Percentiles rank a stretch among this genome's conserved stretches.
These are phyloP conservation scores for Fusarium sp. DNA, from an alignment of 2,329 filamentous ascomycete species.

Conservation along the genomic window DNA sequence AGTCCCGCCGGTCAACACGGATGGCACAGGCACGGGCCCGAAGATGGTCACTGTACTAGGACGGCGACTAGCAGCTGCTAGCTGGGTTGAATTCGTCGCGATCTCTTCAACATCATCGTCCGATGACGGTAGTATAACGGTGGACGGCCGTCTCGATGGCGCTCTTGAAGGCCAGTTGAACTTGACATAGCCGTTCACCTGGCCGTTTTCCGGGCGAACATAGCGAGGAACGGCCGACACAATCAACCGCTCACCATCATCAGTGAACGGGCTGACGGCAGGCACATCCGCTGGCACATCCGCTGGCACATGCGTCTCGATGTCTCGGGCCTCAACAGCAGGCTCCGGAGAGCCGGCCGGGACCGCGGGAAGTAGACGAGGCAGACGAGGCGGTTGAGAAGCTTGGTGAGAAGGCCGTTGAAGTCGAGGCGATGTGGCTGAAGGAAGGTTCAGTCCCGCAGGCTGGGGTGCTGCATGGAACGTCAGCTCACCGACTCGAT, in stretches of 20 bases:
- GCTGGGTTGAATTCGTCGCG: constrained; percentile 16
- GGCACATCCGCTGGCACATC: constrained; percentile 10
- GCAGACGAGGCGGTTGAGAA: constrained; percentile 19
- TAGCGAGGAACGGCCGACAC: constrained; percentile 38
- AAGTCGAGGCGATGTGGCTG: constrained; percentile 25
- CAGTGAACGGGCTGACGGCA: constrained; percentile 47
- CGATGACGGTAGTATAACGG: constrained; percentile 8
- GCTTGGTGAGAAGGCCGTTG: constrained; percentile 21
- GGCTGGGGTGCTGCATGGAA: constrained; percentile 40
- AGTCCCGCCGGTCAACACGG: not conserved
- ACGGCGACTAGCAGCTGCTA: constrained; percentile 8
- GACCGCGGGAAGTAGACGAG: constrained; percentile 31
- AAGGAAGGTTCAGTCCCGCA: constrained; percentile 29
- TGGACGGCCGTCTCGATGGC: constrained; percentile 26
- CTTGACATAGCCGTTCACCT: constrained; percentile 52
- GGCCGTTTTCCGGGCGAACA: constrained; percentile 45
- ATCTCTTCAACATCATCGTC: constrained; percentile 32
- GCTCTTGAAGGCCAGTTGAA: constrained; percentile 48
- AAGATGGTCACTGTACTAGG: constrained; percentile 16
- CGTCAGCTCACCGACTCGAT: constrained; percentile 44
- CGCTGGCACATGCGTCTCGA: constrained; percentile 15
- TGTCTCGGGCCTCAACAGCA: constrained; percentile 13
- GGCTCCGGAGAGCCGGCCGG: constrained; percentile 10
- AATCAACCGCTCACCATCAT: constrained; percentile 45
- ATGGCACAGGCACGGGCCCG: constrained; percentile 11